Base-by-base conservation (phyloP, 768 basidiomycete genomes). In the Peribolospora kevripleyi region DNA sequence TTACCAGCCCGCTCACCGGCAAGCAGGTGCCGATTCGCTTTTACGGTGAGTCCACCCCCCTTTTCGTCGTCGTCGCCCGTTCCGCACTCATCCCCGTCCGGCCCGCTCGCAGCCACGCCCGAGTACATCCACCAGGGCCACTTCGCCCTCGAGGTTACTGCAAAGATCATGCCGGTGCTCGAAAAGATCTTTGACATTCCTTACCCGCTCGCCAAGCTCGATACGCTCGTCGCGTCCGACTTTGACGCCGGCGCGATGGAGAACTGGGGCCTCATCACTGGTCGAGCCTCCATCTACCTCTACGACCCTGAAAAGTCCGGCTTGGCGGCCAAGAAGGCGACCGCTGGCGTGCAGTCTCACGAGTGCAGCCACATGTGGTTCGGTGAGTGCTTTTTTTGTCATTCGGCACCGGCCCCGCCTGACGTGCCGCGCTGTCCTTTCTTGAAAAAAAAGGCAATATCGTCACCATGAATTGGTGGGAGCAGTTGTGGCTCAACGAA, bases 381-480 rank as follows among this genome's bases (percentile, higher is more conserved):
- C 6, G 14, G 4, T n/a, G 39, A 13, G 42, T 52, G 37, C 48
- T 48, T 11, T 25, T 37, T 46, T 7, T 46, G n/a, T 10, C 2
- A 39, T 46, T 8, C 49, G 56, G 46, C 6, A 6, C 9, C 36
- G 10, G 37, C 49, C 6, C 6, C 14, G 7, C 10, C 40, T 37
- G 49, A 46, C 45, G 40, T 49, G 48, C 37, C 50, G 51, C 41
- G 58, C 47, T 54, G 40, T 58, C 40, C 47, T 54, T 46, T 40
- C 50, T 9, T 48, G 7, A n/a, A 6, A 9, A 38, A 39, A 82
- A 63, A 80, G 88, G 87, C 37, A 80, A 91, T 65, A 82, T 93
- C 61, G 81, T 84, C 5, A 91, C 86, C 0, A 88, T 90, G 86
- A 76, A 77, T 62, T 86, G 84, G 84, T 87, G 84, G 83, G 77